These are phyloP conservation scores for Monilinia vaccinii-corymbosi DNA, from an alignment of 2,329 filamentous ascomycete species.

Conservation along the genomic window DNA sequence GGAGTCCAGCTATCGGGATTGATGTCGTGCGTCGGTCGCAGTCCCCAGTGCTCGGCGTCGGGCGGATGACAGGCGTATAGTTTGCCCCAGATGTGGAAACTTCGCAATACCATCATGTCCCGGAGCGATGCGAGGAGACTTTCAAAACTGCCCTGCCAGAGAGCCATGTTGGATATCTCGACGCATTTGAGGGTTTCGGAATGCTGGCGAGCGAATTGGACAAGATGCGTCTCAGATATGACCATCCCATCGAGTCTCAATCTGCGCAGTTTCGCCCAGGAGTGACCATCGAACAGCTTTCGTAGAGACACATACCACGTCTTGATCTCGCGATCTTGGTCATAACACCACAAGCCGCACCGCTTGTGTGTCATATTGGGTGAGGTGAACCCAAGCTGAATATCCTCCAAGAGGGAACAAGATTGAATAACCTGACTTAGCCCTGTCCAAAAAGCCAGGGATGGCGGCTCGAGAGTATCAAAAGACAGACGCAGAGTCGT, in stretches of 20 bases:
- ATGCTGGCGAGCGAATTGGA: background rate
- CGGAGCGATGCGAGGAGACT: background rate
- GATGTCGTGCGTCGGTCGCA: background rate
- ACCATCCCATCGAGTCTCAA: conserved; percentile 6
- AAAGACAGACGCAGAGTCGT: background rate
- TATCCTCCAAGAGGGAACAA: background rate
- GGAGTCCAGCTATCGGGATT: background rate
- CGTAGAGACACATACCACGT: background rate
- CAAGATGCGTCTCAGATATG: background rate
- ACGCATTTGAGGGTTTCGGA: background rate
- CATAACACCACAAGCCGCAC: background rate
- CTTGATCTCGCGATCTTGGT: background rate
- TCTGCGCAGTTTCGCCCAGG: background rate
- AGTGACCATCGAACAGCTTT: background rate
- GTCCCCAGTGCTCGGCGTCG: background rate
- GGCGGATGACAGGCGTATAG: background rate
- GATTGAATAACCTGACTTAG: background rate
- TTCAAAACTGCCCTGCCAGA: background rate
- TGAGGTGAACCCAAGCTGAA: background rate
- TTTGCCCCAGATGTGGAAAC: background rate
- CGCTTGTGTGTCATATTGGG: no score
- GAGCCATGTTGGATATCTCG: background rate
- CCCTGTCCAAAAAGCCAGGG: background rate
- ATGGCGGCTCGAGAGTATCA: background rate
- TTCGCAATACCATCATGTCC: background rate